Base-by-base conservation (phyloP, 805 yeast genomes). In the Cyberlindnera xylosilytica region DNA sequence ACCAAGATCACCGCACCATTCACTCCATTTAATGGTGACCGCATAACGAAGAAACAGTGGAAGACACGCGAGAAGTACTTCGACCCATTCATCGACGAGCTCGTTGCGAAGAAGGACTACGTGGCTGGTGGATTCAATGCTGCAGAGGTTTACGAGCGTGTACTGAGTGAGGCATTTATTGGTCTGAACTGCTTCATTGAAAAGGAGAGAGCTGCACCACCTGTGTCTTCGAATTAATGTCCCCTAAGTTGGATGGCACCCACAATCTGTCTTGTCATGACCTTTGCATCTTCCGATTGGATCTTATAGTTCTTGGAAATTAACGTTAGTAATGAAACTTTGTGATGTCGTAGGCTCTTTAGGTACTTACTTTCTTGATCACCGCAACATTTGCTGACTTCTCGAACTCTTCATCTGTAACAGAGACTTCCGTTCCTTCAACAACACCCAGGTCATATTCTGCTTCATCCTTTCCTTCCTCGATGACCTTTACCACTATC, bases 11-110 rank as follows among this genome's bases (percentile, higher is more conserved):
- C 59, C 13, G 67, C 73, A 6, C 98, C 98, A 15, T 91, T 90
- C 62, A 89, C 98, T 10, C 98, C 98, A 8, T 91, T 91, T 65
- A 81, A 83, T 57, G 97, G 97, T 34, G 98, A 91, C 64, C 72
- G 93, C 47, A 81, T 83, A 45, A 47, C 67, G 7, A 63, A 69
- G 19, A 70, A 71, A 41, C 70, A 74, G 22, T 89, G 79, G 63
- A 66, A 62, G 10, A 63, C 81, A 16, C 55, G 58, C 26, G 68
- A 65, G 13, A 58, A 62, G 17, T 84, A 83, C 58, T 72, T 70
- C 44, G 93, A 86, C 59, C 87, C 91, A 17, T 73, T 76, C 42
- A 68, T 81, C 64, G 65, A 75, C 51, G 71, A 73, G 49, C 56
- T 76, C 60, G 57, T 72, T 49, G 68, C 65, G 6, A 82, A 81